A percentile compares a stretch with the other conserved stretches of the same genome.
phyloP scores from a whole-genome alignment of 2,329 filamentous ascomycete species.

The Pyrenophora graminea region DNA sequence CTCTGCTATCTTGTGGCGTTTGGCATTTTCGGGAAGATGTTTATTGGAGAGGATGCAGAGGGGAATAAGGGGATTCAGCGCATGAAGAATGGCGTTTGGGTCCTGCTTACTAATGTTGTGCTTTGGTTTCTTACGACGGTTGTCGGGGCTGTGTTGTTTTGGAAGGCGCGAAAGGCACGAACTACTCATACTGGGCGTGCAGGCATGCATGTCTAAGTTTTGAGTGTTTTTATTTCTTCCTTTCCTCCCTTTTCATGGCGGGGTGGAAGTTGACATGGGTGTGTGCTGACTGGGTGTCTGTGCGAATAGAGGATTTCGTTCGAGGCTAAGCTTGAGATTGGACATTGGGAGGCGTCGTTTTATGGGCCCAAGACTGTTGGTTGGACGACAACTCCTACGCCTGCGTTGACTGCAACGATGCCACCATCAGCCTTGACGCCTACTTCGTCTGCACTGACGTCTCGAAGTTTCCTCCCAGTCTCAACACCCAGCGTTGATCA shows the following conservation, averaged over 20 bases:
- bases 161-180: slow-evolving; percentile 38
- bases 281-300: slow-evolving; percentile 8
- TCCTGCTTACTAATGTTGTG: slow-evolving; percentile 74
- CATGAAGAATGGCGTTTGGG: slow-evolving; percentile 88
- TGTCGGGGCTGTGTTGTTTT: slow-evolving; percentile 64
- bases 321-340: slow-evolving; percentile 7
- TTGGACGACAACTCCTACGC: neutral
- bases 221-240: neutral
- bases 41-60: slow-evolving; percentile 69
- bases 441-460: neutral
- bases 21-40: slow-evolving; percentile 81
- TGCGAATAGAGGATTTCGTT: slow-evolving; percentile 6
- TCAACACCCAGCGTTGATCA: neutral
- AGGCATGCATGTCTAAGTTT: slow-evolving; percentile 28
- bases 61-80: slow-evolving; percentile 66
- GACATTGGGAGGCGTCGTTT: neutral
- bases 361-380: neutral
- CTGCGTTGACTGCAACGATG: neutral
- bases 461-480: slow-evolving; percentile 4
- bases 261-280: neutral
- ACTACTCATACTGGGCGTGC: slow-evolving; percentile 26
- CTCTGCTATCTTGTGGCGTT: slow-evolving; percentile 82
- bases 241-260: neutral
- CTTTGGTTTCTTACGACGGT: slow-evolving; percentile 73
- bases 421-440: neutral